Evolutionary conservation across 371 early-diverging fungal species (phyloP).

Genomic region (Umbelopsis sp.): DNA sequence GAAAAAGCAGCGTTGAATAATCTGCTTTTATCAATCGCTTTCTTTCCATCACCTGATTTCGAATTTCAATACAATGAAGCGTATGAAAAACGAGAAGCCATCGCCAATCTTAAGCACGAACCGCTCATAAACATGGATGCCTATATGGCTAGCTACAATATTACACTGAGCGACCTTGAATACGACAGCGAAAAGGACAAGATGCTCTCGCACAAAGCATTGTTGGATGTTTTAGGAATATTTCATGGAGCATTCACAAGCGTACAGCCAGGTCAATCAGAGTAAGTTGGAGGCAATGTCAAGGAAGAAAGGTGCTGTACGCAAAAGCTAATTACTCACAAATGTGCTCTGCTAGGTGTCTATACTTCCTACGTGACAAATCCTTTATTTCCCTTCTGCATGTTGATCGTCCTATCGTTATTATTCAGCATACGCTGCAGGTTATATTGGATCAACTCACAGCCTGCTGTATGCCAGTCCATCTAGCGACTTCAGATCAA

Average conservation of each 20-base stretch:
- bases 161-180: constrained; percentile 1
- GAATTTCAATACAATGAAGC: background rate
- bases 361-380: constrained; percentile 7
- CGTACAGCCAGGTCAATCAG: background rate
- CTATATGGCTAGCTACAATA: background rate
- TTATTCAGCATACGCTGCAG: constrained; percentile 3
- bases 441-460: background rate
- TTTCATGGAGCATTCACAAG: background rate
- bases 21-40: background rate
- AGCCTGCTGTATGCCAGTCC: background rate
- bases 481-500: background rate
- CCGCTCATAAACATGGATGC: background rate
- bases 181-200: background rate
- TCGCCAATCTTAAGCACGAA: background rate
- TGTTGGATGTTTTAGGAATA: background rate
- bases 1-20: constrained; percentile 8
- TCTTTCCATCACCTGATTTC: constrained; percentile 4
- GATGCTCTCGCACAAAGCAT: constrained; percentile 5
- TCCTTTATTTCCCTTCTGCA: background rate
- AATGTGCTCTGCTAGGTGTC: background rate
- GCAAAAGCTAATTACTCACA: background rate
- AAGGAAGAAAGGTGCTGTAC: too few species aligned
- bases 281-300: background rate
- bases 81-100: constrained; percentile 1
- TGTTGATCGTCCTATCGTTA: background rate